Conservation (phyloP, 2,329 filamentous ascomycete genomes). For the Claviceps sp. region DNA sequence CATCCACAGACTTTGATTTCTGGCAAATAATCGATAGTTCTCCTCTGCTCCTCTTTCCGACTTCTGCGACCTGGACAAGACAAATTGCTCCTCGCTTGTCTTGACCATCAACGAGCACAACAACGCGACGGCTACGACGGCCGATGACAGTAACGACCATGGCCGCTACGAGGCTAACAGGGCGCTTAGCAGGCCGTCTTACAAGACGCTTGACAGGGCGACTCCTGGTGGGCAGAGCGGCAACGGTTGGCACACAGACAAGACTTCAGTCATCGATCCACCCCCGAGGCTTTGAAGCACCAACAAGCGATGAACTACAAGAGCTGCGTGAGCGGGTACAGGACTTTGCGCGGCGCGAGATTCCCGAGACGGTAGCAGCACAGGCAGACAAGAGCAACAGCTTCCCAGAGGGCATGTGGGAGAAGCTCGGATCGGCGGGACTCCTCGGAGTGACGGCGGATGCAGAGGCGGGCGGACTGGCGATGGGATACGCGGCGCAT, state of each 20-base stretch:
- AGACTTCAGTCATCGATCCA: constrained; percentile 30
- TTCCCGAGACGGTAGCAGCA: constrained; percentile 69
- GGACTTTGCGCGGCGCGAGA: constrained; percentile 81
- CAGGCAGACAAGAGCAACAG: constrained; percentile 74
- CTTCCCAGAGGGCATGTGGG: constrained; percentile 87
- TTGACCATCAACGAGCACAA: not conserved
- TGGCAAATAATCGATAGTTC: too few species aligned
- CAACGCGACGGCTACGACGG: not conserved
- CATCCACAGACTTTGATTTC: too few species aligned
- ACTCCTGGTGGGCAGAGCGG: constrained; percentile 16
- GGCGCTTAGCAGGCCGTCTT: too few species aligned
- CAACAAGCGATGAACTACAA: constrained; percentile 57
- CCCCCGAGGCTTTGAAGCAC: constrained; percentile 50
- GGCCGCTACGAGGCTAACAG: not conserved
- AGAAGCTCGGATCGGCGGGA: constrained; percentile 80
- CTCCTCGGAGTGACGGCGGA: constrained; percentile 89
- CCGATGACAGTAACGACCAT: not conserved
- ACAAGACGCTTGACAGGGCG: constrained; percentile 18
- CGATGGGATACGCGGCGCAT: constrained; percentile 92
- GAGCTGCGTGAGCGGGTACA: constrained; percentile 76
- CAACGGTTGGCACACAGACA: constrained; percentile 15
- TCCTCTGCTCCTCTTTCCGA: too few species aligned
- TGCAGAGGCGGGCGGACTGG: constrained; percentile 79
- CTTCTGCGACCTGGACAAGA: too few species aligned
- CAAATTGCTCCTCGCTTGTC: too few species aligned